Base-by-base conservation (phyloP, 805 yeast species). In the Ogataea pignaliae region DNA sequence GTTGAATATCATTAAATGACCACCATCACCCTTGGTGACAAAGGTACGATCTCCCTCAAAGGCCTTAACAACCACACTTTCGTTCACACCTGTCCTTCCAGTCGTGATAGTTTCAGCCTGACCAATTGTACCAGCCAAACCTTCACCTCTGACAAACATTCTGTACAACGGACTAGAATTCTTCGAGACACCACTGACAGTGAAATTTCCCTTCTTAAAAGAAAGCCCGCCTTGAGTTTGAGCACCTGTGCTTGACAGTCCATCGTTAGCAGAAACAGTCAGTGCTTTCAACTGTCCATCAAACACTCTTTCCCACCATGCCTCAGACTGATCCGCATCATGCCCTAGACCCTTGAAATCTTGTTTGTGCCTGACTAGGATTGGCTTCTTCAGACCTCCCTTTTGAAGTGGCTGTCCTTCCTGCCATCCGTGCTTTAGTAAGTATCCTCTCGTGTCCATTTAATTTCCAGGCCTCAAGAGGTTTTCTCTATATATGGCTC, bases 261-360 rank as follows among this genome's bases (percentile, higher is more conserved):
- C 39, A 28, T 13, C 44, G 16, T 41, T 29, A 16, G 33, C 31
- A 3, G 41, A 44, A 7, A 62, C 59, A 45, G 86, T 88, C 40
- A 93, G 62, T 9, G 79, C 76, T 58, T 88, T 87, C 51, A 91
- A 72, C 52, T 89, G 97, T 1, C 97, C 97, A 64, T 91, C 97
- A 68, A 93, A 93, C 37, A 91, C 71, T 51, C 87, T 75, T 53
- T 91, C 99, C 99, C 99, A 91, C 99, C 99, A 91, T 37, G 88
- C 84, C 51, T 87, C 96, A 13, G 82, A 77, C 52, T 88, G 93
- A 41, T 80, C 83, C 38, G 71, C 68, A 21, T 78, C 81, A 59
- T 85, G 83, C 0, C 99, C 99, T 21, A 91, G 72, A 10, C 99
- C 99, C 59, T 88, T 89, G 45, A 81, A 82, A 59, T 91, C 97